Evolutionary conservation across 352 stramenopile species (phyloP), one percentile per base, ranked within the genome.

Genomic region (Globisporangium orthogonon): DNA sequence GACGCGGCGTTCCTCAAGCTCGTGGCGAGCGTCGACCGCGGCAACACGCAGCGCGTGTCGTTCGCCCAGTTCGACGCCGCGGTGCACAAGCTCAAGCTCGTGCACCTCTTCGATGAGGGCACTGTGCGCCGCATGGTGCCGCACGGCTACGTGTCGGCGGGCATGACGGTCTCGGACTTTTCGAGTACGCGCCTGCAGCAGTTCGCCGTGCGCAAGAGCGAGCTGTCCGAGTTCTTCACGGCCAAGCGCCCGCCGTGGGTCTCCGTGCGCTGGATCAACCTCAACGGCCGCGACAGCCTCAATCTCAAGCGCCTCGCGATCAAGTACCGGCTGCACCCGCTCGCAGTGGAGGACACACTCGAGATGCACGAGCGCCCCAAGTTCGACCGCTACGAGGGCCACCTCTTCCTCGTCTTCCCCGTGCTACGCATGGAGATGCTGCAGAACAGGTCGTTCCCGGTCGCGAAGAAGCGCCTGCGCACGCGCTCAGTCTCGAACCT

Each of bases 261-360:
- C n/a, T 86, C 78, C 4, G 78, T 91, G 45, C 86, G 86, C 13
- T 95, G 84, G 84, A 94, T 94, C 58, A 93, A 95, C 66, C 64
- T 95, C 52, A 76, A 89, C 60, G 76, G 82, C 44, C 77, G 78
- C 54, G 79, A 90, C 66, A 88, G 76, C 33, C 52, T 94, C 14
- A 90, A 88, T 48, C 81, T 95, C 50, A 94, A 93, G 62, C 74
- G 83, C 28, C 66, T 94, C 29, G 84, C 86, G 50, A 94, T 95
- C 68, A 95, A 94, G 69, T 91, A 94, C 62, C 74, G 81, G 18
- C 65, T 95, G 7, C 86, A 95, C 50, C 86, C 86, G 15, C 71
- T 95, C 0, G 86, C 84, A 2, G 81, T 95, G 18, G 86, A 95
- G 56, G 86, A 95, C 58, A 92, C 78, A 23, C 85, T 95, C 29